Conservation (phyloP, 345 rosid species). For the Odontarrhena argentea region DNA sequence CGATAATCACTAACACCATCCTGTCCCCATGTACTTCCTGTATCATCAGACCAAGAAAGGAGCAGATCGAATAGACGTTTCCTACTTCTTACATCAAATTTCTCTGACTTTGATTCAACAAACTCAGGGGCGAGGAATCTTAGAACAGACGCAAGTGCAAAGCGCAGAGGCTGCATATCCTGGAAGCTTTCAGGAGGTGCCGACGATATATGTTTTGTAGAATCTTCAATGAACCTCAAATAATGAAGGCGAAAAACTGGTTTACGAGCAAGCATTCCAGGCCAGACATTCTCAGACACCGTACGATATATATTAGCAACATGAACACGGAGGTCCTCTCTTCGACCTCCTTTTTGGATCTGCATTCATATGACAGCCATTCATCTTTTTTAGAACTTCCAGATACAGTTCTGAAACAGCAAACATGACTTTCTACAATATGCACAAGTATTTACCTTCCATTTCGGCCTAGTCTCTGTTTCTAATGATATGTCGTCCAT, state of each 20-base stretch:
- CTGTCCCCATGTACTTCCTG: constrained; percentile 84
- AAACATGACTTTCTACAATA: constrained; percentile 25
- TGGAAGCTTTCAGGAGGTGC: constrained; percentile 79
- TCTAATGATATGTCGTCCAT: constrained; percentile 92
- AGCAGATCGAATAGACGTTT: constrained; percentile 89
- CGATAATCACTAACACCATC: constrained; percentile 85
- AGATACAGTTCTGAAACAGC: constrained; percentile 20
- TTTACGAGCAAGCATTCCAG: constrained; percentile 84
- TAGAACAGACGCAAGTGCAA: constrained; percentile 87
- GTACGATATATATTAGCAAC: constrained; percentile 88
- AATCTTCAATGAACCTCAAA: constrained; percentile 88
- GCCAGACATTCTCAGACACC: constrained; percentile 96
- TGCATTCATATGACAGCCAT: constrained; percentile 45
- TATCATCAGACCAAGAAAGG: constrained; percentile 90
- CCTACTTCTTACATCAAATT: constrained; percentile 83
- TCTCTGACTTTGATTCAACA: constrained; percentile 90
- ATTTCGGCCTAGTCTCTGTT: constrained; percentile 90
- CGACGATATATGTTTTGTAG: constrained; percentile 61
- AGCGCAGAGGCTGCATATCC: constrained; percentile 90
- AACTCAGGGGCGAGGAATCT: constrained; percentile 93
- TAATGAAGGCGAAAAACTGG: constrained; percentile 88
- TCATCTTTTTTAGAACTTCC: constrained; percentile 19
- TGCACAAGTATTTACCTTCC: constrained; percentile 70
- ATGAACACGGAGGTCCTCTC: constrained; percentile 88
- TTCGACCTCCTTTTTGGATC: constrained; percentile 86